Evolutionary conservation across 305 asterid genomes (phyloP).

Genomic region (Euphrasia arctica): DNA sequence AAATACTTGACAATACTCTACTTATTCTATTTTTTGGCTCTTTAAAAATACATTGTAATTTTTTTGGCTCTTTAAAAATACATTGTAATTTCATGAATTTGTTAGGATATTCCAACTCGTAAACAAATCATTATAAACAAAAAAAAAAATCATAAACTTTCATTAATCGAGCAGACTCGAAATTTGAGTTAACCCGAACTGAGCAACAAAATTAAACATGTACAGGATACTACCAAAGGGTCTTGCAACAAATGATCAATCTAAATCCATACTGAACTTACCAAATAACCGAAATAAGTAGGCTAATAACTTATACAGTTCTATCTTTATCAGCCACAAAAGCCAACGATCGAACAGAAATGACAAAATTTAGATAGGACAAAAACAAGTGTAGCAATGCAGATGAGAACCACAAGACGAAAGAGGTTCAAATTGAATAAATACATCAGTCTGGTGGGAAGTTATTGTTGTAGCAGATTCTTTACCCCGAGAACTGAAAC

Average conservation of each 20-base stretch:
- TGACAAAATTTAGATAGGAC: slow-evolving; percentile 1
- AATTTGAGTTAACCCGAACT: no score
- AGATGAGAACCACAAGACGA: slow-evolving; percentile 10
- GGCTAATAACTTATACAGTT: slow-evolving; percentile 25
- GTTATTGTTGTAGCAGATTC: slow-evolving; percentile 19
- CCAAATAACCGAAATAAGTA: neutral
- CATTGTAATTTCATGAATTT: no score
- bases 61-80: no score
- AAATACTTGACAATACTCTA: no score
- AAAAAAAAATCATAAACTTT: no score
- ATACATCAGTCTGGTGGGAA: slow-evolving; percentile 15
- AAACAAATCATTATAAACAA: no score
- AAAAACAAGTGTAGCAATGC: slow-evolving; percentile 6
- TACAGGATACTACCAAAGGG: neutral
- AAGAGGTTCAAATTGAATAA: slow-evolving; percentile 20
- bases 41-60: no score
- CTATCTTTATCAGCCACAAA: neutral
- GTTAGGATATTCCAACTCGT: no score
- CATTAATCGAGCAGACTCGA: no score
- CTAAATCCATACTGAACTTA: slow-evolving; percentile 18
- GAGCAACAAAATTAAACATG: neutral
- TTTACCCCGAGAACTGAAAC: neutral
- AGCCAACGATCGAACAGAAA: slow-evolving; percentile 15
- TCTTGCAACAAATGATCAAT: neutral
- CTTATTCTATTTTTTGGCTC: no score